Conservation (phyloP, 805 yeast genomes). For the Ogataea trehaloabstinens region DNA sequence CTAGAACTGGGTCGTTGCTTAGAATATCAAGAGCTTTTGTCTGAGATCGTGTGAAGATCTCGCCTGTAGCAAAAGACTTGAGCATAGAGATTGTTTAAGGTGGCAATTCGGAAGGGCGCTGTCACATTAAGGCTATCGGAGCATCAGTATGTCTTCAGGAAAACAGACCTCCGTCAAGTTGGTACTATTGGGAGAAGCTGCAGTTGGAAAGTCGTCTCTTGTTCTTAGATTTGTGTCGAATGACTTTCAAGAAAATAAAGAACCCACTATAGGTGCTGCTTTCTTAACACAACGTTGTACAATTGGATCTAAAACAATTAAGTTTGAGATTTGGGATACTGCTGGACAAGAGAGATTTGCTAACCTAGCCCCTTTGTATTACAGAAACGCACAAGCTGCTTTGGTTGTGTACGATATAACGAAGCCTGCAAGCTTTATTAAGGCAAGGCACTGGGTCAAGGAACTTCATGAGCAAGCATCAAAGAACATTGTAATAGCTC, state of each 20-base stretch:
- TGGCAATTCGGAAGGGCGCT: too few relatives aligned
- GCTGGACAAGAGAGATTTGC: conserved; percentile 99
- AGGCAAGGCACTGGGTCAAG: conserved; percentile 97
- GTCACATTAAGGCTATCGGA: too few relatives aligned
- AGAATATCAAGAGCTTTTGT: too few relatives aligned
- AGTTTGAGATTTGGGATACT: conserved; percentile 94
- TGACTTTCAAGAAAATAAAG: conserved; percentile 96
- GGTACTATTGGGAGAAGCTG: conserved; percentile 94
- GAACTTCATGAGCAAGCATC: conserved; percentile 94
- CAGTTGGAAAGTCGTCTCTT: conserved; percentile 93
- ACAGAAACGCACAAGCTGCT: conserved; percentile 96
- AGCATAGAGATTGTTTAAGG: too few relatives aligned
- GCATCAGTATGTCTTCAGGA: conserved; percentile 25
- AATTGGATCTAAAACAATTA: conserved; percentile 80
- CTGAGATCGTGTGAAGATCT: too few relatives aligned
- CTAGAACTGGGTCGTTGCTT: too few relatives aligned
- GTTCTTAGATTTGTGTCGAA: conserved; percentile 91
- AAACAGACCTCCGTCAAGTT: conserved; percentile 74
- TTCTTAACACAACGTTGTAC: conserved; percentile 91
- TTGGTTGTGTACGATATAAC: conserved; percentile 94
- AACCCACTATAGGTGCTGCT: conserved; percentile 98
- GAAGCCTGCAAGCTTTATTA: conserved; percentile 89
- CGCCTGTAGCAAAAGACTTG: too few relatives aligned
- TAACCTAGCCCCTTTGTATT: conserved; percentile 93
- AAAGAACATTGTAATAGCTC: conserved; percentile 87